Evolutionary conservation across 257 asterid species (phyloP).

Genomic region (Henckelia pumila): DNA sequence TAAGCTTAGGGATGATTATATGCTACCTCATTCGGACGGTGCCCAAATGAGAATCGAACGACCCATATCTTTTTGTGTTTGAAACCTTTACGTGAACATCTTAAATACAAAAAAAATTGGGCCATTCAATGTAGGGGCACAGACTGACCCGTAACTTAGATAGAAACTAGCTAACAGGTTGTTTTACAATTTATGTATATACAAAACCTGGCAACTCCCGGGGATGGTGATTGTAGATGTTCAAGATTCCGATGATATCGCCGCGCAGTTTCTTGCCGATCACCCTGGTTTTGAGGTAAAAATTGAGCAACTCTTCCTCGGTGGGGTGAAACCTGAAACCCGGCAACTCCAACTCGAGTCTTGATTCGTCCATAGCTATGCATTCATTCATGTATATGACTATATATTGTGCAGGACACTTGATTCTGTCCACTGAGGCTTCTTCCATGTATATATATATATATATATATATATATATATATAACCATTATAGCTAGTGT

Average conservation of each 20-base stretch:
- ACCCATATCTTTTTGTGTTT: too few relatives aligned
- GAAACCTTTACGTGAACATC: too few relatives aligned
- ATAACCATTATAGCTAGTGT: not conserved
- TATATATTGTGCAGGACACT: not conserved
- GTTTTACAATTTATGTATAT: not conserved
- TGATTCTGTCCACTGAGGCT: not conserved
- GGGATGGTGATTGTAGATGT: slow-evolving; percentile 67
- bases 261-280: slow-evolving; percentile 39
- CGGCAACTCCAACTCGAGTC: slow-evolving; percentile 39
- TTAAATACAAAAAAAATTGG: too few relatives aligned
- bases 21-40: too few relatives aligned
- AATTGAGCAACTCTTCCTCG: slow-evolving; percentile 66
- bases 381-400: not conserved
- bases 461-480: not conserved
- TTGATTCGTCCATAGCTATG: slow-evolving; percentile 33
- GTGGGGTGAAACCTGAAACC: slow-evolving; percentile 85
- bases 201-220: slow-evolving; percentile 56
- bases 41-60: too few relatives aligned
- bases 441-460: slow-evolving; percentile 10
- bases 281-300: slow-evolving; percentile 53
- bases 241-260: slow-evolving; percentile 59
- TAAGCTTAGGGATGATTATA: too few relatives aligned
- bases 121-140: too few relatives aligned
- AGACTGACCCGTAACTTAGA: too few relatives aligned
- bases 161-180: not conserved